Percentiles rank a stretch among this genome's conserved stretches.
These are phyloP conservation scores for Coemansia sp. DNA, from an alignment of 192 early-diverging fungal species.

Conservation along the genomic window DNA sequence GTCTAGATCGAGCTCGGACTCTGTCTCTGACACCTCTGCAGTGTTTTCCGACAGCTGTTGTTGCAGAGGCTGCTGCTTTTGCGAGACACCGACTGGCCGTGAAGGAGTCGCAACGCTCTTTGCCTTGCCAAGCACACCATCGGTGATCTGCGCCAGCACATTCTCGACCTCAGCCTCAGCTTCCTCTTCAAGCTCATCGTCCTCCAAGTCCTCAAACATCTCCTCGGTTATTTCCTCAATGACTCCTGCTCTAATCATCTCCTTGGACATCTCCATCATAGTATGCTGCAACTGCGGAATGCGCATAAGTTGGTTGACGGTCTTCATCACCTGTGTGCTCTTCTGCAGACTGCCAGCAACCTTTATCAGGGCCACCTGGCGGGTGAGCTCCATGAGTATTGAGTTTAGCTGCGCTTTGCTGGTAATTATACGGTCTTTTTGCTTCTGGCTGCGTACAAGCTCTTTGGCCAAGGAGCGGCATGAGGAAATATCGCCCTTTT, in stretches of 20 bases:
- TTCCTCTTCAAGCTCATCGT: conserved; percentile 90
- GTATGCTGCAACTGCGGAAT: conserved; percentile 79
- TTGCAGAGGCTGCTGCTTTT: conserved; percentile 6
- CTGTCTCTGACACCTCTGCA: conserved; percentile 58
- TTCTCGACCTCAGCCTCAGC: conserved; percentile 92
- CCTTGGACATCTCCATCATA: conserved; percentile 91
- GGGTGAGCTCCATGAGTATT: conserved; percentile 83
- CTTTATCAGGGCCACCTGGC: conserved; percentile 83
- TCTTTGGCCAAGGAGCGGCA: conserved; percentile 81
- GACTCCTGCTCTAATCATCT: conserved; percentile 98
- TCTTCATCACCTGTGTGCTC: conserved; percentile 85
- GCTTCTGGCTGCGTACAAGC: conserved; percentile 72
- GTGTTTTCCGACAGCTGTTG: conserved; percentile 22
- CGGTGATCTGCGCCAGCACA: conserved; percentile 84
- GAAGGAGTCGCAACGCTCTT: background rate
- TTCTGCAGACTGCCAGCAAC: conserved; percentile 85
- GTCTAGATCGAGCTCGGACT: conserved; percentile 73
- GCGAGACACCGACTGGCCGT: background rate
- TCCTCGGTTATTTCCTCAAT: conserved; percentile 96
- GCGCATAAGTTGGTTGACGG: conserved; percentile 83
- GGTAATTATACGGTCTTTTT: conserved; percentile 77
- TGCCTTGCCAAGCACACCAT: conserved; percentile 57
- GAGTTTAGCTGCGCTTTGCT: conserved; percentile 93
- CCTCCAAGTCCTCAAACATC: conserved; percentile 81
- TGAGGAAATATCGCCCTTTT: conserved; percentile 73